These are phyloP conservation scores for Sporisorium iseilematis-ciliati DNA, from an alignment of 1,284 basidiomycete genomes.

Conservation along the genomic window DNA sequence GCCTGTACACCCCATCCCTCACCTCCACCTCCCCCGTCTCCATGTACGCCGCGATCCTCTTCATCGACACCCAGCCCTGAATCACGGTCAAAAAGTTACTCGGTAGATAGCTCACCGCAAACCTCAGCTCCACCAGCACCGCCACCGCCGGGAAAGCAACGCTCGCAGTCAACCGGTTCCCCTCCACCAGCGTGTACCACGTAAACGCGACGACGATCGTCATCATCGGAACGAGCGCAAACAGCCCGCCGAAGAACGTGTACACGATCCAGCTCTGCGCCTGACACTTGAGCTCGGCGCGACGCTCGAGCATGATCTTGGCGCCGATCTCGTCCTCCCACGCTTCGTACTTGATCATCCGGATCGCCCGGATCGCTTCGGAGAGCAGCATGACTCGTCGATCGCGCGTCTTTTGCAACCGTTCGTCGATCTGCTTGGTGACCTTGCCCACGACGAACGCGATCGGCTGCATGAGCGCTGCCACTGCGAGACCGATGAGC, in stretches of 20 bases:
- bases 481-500: constrained; percentile 32
- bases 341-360: constrained; percentile 56
- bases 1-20: constrained; percentile 56
- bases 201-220: constrained; percentile 45
- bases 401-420: constrained; percentile 43
- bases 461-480: constrained; percentile 37
- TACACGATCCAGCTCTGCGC: constrained; percentile 36
- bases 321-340: constrained; percentile 47
- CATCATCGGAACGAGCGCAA: constrained; percentile 41
- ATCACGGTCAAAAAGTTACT: constrained; percentile 51
- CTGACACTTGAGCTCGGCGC: constrained; percentile 30
- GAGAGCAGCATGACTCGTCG: constrained; percentile 42
- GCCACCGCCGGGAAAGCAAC: constrained; percentile 50
- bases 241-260: constrained; percentile 35
- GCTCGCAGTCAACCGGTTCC: constrained; percentile 29
- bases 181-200: constrained; percentile 46
- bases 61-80: constrained; percentile 80
- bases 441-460: constrained; percentile 25
- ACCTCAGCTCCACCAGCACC: constrained; percentile 41
- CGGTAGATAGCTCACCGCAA: constrained; percentile 41
- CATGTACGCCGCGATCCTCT: constrained; percentile 83
- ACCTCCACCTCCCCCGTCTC: constrained; percentile 80
- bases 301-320: constrained; percentile 28
- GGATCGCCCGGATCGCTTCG: constrained; percentile 49
- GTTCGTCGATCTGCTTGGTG: constrained; percentile 36